Base-by-base conservation (phyloP, 345 rosid species). In the Litchi chinensis region DNA sequence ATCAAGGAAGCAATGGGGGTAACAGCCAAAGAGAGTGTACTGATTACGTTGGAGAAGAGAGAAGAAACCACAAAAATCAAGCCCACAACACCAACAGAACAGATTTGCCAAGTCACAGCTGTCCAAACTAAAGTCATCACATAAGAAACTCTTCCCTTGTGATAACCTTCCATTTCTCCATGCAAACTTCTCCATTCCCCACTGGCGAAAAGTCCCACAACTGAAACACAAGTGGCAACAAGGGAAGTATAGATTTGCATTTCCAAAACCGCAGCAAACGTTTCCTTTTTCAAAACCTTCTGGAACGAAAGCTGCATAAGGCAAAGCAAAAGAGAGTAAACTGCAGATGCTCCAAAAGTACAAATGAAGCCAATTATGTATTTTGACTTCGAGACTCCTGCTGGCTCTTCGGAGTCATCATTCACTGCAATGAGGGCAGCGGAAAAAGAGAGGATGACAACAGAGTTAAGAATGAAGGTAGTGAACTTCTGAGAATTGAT, bases 401-500 rank as follows among this genome's bases (percentile, higher is more conserved):
- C 80, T 0, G 90, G 92, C 16, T 73, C 90, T 1, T 70, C 82
- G 0, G 99, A 88, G 73, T 88, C 92, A 24, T 87, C 95, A 59
- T 92, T 83, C 40, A 92, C 82, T 7, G 95, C 89, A 19, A 93
- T 82, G 59, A 95, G 89, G 24, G 85, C 83, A 71, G 98, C 91
- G n/a, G 97, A 90, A 48, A 95, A 75, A 12, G 98, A 83, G 52
- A 95, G 95, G 76, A 91, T 43, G 39, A 85, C 79, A 43, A 95
- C 91, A 0, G 96, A 91, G 78, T 85, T 87, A 10, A 88, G 76
- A 22, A 91, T 90, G 10, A 87, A 83, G 44, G 78, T 26, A 28
- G 97, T 93, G 84, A 92, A 79, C 70, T 92, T 95, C 84, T 93
- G 96, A 4, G 91, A 86, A 76, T 95, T 95, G 72, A 95, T 82